Percentiles rank a stretch among this genome's conserved stretches.
phyloP scores from a whole-genome alignment of 1,139 yeast species.

The Taiozyma sp. region DNA sequence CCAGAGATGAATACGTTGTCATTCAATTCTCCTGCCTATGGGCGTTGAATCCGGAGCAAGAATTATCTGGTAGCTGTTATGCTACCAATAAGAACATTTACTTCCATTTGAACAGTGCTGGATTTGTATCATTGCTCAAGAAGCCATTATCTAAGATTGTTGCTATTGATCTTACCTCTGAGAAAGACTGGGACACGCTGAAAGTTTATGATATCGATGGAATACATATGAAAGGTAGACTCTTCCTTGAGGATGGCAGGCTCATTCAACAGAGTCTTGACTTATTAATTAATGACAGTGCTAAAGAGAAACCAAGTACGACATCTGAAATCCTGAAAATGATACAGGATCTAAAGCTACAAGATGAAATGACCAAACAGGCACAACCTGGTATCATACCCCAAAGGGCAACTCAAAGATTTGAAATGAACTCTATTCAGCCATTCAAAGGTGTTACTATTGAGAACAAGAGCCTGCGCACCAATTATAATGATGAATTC shows the following conservation, averaged over 20 bases:
- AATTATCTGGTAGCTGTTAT: slow-evolving; percentile 67
- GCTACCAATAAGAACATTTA: slow-evolving; percentile 59
- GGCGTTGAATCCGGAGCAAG: slow-evolving; percentile 68
- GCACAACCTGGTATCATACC: neutral
- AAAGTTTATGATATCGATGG: slow-evolving; percentile 60
- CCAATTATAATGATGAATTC: slow-evolving; percentile 21
- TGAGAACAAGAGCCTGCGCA: slow-evolving; percentile 13
- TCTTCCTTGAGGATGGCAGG: slow-evolving; percentile 63
- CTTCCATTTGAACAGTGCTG: slow-evolving; percentile 69
- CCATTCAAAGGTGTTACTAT: slow-evolving; percentile 14
- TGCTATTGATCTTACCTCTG: slow-evolving; percentile 48
- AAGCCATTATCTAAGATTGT: slow-evolving; percentile 48
- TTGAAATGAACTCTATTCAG: slow-evolving; percentile 18
- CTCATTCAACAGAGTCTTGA: slow-evolving; percentile 50
- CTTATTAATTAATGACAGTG: slow-evolving; percentile 48
- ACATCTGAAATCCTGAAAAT: slow-evolving; percentile 23
- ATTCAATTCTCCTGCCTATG: slow-evolving; percentile 65
- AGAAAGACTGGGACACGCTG: slow-evolving; percentile 52
- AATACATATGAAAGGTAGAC: slow-evolving; percentile 44
- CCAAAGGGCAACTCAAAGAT: neutral
- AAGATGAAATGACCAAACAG: neutral
- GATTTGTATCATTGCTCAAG: slow-evolving; percentile 65
- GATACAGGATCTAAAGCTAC: slow-evolving; percentile 14
- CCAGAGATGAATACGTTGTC: slow-evolving; percentile 59
- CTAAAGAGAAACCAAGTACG: slow-evolving; percentile 39